A percentile compares a stretch with the other conserved stretches of the same genome.
These are phyloP conservation scores for Colletotrichum melonis DNA, from an alignment of 2,329 filamentous ascomycete species.

Conservation along the genomic window DNA sequence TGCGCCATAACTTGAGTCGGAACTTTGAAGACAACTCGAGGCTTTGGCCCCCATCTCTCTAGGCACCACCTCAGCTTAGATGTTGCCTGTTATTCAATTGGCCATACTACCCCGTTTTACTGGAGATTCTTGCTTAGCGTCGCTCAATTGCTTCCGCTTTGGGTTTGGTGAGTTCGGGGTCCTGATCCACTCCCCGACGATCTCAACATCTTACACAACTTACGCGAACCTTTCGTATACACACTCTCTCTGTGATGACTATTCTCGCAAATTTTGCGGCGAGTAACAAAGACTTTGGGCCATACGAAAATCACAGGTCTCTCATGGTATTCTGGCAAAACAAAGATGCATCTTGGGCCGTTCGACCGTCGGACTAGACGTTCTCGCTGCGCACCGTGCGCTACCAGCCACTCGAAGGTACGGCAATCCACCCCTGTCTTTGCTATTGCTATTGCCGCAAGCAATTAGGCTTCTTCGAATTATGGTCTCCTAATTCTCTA, in stretches of 20 bases:
- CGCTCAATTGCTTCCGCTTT: slow-evolving; percentile 33
- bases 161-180: slow-evolving; percentile 8
- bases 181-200: not conserved
- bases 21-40: not conserved
- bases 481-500: not conserved
- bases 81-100: not conserved
- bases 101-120: not conserved
- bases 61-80: not conserved
- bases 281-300: not conserved
- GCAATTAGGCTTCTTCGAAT: not conserved
- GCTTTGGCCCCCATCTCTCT: not conserved
- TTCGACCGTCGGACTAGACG: slow-evolving; percentile 47
- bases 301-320: not conserved
- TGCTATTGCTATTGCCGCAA: not conserved
- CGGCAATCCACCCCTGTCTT: not conserved
- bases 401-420: slow-evolving; percentile 48
- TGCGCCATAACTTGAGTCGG: not conserved
- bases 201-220: not conserved
- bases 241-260: not conserved
- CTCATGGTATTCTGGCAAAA: not conserved
- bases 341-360: slow-evolving; percentile 44
- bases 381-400: slow-evolving; percentile 45
- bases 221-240: not conserved
- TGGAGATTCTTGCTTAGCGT: slow-evolving; percentile 10
- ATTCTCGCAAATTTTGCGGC: not conserved